phyloP scores from a whole-genome alignment of 1,139 yeast genomes.

The Yarrowia galli region DNA sequence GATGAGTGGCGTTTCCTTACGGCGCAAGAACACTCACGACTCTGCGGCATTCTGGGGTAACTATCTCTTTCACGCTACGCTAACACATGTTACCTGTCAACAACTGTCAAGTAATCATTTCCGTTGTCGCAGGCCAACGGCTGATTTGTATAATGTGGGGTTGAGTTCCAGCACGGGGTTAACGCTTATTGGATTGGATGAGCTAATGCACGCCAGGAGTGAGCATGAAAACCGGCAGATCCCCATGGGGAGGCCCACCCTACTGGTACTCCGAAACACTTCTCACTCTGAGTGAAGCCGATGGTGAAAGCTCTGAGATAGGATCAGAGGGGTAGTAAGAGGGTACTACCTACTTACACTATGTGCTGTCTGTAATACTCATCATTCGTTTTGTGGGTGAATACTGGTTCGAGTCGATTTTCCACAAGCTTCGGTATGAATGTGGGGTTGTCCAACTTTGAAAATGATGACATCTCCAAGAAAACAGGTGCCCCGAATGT shows the following conservation, averaged over 20 bases:
- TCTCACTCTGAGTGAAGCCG: not conserved
- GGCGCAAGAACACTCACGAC: too few species aligned
- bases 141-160: constrained; percentile 36
- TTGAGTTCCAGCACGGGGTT: constrained; percentile 37
- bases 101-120: constrained; percentile 10
- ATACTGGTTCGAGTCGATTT: not conserved
- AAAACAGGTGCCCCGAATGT: not conserved
- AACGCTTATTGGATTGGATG: constrained; percentile 34
- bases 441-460: constrained; percentile 34
- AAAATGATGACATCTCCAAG: constrained; percentile 7
- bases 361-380: too few species aligned
- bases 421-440: constrained; percentile 30
- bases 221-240: constrained; percentile 37
- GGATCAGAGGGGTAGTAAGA: too few species aligned
- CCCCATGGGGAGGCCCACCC: constrained; percentile 7
- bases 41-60: not conserved
- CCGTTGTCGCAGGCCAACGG: constrained; percentile 28
- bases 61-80: not conserved
- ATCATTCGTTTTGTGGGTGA: too few species aligned
- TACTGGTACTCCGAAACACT: not conserved
- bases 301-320: too few species aligned
- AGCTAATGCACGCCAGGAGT: constrained; percentile 33
- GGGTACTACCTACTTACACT: too few species aligned
- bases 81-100: not conserved
- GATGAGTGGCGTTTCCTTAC: not conserved